Conservation (phyloP, 768 basidiomycete species). For the Tulasnella calospora region DNA sequence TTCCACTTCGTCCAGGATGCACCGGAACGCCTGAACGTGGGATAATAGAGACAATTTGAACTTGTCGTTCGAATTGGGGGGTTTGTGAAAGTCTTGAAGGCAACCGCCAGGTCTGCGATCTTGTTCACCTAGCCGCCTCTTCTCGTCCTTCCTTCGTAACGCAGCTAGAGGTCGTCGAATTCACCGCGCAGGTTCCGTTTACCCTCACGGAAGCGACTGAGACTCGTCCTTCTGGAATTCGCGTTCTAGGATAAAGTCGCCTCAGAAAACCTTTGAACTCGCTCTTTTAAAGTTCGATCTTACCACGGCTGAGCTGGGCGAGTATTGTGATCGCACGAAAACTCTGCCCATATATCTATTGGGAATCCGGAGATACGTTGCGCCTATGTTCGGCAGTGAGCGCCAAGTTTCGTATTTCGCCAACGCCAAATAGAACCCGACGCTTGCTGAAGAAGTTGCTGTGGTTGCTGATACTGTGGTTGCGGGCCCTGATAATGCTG, state of each 20-base stretch:
- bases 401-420: constrained; percentile 1
- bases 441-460: background rate
- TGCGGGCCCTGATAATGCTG: too few relatives aligned
- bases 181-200: constrained; percentile 73
- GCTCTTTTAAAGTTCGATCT: too few relatives aligned
- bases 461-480: background rate
- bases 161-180: constrained; percentile 66
- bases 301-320: too few relatives aligned
- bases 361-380: background rate
- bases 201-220: constrained; percentile 73
- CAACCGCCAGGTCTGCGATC: constrained; percentile 67
- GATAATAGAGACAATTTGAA: constrained; percentile 80
- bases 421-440: background rate
- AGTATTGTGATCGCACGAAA: too few relatives aligned
- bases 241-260: constrained; percentile 47
- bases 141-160: constrained; percentile 81
- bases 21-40: constrained; percentile 73
- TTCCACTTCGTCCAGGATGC: constrained; percentile 73
- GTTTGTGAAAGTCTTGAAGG: constrained; percentile 74
- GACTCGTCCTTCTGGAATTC: constrained; percentile 71
- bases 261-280: too few relatives aligned
- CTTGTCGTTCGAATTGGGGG: too few relatives aligned
- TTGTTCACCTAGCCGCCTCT: constrained; percentile 82
- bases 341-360: background rate
- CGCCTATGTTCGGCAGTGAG: background rate